phyloP scores from a whole-genome alignment of 495 filamentous ascomycete species.

The Parmelia sp. region DNA sequence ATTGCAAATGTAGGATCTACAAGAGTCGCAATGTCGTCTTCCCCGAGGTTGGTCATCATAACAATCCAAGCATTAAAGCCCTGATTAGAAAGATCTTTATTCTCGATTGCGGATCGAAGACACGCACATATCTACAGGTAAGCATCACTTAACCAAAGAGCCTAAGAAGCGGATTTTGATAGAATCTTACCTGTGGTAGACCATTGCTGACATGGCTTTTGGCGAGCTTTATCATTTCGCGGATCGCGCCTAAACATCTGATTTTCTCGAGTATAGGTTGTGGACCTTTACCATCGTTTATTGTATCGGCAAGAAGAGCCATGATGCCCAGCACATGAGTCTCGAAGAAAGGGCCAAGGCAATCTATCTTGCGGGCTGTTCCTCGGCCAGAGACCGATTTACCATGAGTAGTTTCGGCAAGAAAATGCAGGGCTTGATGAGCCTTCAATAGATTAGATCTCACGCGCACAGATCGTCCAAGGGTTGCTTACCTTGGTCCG shows the following conservation, averaged over 20 bases:
- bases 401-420: constrained; percentile 58
- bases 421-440: constrained; percentile 57
- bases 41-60: constrained; percentile 64
- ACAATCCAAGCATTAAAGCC: constrained; percentile 80
- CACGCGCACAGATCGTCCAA: constrained; percentile 14
- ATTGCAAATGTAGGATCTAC: constrained; percentile 85
- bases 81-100: constrained; percentile 61
- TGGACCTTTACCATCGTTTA: constrained; percentile 61
- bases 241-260: constrained; percentile 71
- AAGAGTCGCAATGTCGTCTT: constrained; percentile 69
- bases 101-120: constrained; percentile 73
- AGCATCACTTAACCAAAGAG: constrained; percentile 11
- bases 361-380: constrained; percentile 45
- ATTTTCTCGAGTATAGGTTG: constrained; percentile 61
- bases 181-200: constrained; percentile 66
- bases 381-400: constrained; percentile 42
- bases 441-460: constrained; percentile 36
- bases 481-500: constrained; percentile 48
- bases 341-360: constrained; percentile 74
- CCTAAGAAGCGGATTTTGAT: constrained; percentile 10
- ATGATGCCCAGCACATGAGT: constrained; percentile 84
- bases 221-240: constrained; percentile 76
- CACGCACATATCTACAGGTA: constrained; percentile 69
- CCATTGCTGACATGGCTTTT: constrained; percentile 65
- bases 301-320: constrained; percentile 67